Evolutionary conservation across 2,329 filamentous ascomycete genomes (phyloP).

Genomic region (Calonectria pseudoturangicola): DNA sequence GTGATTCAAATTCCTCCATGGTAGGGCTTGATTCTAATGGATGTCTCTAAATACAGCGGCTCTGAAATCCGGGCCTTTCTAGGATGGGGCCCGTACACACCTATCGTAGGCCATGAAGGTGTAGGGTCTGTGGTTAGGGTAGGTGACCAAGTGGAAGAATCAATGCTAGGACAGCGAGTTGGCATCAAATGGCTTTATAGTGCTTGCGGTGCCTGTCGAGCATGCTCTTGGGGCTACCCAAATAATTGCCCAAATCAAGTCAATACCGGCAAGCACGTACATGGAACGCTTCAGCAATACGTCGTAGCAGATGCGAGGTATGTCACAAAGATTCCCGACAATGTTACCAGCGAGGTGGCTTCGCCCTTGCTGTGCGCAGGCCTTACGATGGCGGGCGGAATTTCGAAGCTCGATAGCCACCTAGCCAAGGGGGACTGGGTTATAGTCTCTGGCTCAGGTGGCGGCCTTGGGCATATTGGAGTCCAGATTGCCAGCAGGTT

Average conservation of each 20-base stretch:
- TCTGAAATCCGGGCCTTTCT: slow-evolving; percentile 56
- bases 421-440: slow-evolving; percentile 53
- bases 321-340: slow-evolving; percentile 52
- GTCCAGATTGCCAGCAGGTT: slow-evolving; percentile 56
- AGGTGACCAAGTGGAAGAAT: slow-evolving; percentile 52
- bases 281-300: slow-evolving; percentile 58
- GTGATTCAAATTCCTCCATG: neutral
- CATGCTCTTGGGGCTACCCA: slow-evolving; percentile 58
- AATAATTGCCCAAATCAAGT: slow-evolving; percentile 65
- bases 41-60: slow-evolving; percentile 42
- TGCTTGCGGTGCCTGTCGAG: slow-evolving; percentile 61
- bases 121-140: slow-evolving; percentile 56
- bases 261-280: slow-evolving; percentile 63
- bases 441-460: slow-evolving; percentile 56
- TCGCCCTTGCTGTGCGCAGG: slow-evolving; percentile 59
- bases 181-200: slow-evolving; percentile 68
- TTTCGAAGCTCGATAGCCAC: slow-evolving; percentile 44
- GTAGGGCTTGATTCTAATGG: neutral
- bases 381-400: slow-evolving; percentile 57
- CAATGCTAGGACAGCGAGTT: slow-evolving; percentile 59
- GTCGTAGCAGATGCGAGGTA: slow-evolving; percentile 55
- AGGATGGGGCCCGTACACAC: slow-evolving; percentile 54
- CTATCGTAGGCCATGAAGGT: slow-evolving; percentile 57
- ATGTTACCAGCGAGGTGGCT: slow-evolving; percentile 46
- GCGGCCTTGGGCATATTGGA: slow-evolving; percentile 59